Conservation (phyloP, 2,329 filamentous ascomycete species). For the Sarocladium brachiariae region DNA sequence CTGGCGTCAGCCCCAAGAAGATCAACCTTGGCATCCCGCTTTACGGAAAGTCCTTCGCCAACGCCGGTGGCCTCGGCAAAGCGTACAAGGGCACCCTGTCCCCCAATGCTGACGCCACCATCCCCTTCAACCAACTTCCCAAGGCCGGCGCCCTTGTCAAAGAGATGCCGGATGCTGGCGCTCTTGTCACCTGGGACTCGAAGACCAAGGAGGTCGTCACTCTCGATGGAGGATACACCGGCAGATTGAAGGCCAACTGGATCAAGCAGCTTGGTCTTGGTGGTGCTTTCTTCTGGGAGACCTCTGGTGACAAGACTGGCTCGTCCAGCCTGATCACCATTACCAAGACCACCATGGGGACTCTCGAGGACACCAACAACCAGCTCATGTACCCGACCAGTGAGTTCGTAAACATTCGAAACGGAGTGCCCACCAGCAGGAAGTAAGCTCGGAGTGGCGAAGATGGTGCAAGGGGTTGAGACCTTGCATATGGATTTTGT, state of each 20-base stretch:
- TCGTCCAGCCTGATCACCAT: constrained; percentile 51
- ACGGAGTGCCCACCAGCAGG: constrained; percentile 21
- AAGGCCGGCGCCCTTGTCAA: constrained; percentile 47
- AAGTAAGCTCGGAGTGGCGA: too few species aligned
- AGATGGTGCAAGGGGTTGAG: too few species aligned
- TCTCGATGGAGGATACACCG: constrained; percentile 58
- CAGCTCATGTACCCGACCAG: constrained; percentile 49
- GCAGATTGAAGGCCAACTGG: constrained; percentile 55
- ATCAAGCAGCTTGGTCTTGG: constrained; percentile 55
- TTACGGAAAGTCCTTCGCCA: constrained; percentile 65
- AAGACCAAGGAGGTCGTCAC: constrained; percentile 55
- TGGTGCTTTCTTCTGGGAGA: constrained; percentile 83
- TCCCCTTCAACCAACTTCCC: constrained; percentile 60
- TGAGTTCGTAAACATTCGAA: constrained; percentile 50
- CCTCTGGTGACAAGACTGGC: constrained; percentile 54
- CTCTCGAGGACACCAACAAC: constrained; percentile 44
- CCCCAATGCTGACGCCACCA: background rate
- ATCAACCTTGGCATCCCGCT: constrained; percentile 73
- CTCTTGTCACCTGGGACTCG: constrained; percentile 57
- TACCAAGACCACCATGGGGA: constrained; percentile 37
- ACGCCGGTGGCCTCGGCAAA: constrained; percentile 17
- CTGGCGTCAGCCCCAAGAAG: constrained; percentile 56
- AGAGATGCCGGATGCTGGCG: constrained; percentile 50
- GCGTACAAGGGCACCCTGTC: constrained; percentile 9
- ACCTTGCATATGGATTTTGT: background rate